These are phyloP conservation scores for Puccinia triticina DNA, from an alignment of 1,284 basidiomycete genomes.

Conservation along the genomic window DNA sequence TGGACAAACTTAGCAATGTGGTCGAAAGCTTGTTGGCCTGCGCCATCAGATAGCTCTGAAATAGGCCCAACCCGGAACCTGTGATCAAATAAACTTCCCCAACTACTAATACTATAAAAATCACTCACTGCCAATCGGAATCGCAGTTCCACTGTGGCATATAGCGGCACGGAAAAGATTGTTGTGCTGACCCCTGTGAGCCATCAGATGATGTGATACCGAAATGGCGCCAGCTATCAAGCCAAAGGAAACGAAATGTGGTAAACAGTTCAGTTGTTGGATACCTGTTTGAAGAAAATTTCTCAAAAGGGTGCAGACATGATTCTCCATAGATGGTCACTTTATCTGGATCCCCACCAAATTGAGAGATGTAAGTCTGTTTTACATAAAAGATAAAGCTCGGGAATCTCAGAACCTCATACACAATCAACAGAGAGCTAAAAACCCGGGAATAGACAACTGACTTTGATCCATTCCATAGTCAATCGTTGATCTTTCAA, in stretches of 20 bases:
- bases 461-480: constrained; percentile 54
- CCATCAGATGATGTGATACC: constrained; percentile 47
- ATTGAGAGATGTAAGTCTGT: constrained; percentile 58
- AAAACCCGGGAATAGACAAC: background rate
- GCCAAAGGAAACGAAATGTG: background rate
- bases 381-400: constrained; percentile 57
- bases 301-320: constrained; percentile 1
- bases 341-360: constrained; percentile 59
- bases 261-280: background rate
- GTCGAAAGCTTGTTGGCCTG: constrained; percentile 46
- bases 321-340: constrained; percentile 57
- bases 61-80: background rate
- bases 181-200: constrained; percentile 32
- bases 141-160: constrained; percentile 45
- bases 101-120: background rate
- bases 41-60: constrained; percentile 43
- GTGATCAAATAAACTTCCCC: background rate
- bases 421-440: background rate
- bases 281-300: background rate
- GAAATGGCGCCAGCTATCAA: constrained; percentile 46
- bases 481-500: constrained; percentile 60
- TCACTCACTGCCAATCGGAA: constrained; percentile 36
- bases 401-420: constrained; percentile 16
- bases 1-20: constrained; percentile 20
- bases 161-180: constrained; percentile 48